A percentile compares a stretch with the other conserved stretches of the same genome.
Evolutionary conservation across 257 asterid species (phyloP).

Genomic region (Vinca minor): DNA sequence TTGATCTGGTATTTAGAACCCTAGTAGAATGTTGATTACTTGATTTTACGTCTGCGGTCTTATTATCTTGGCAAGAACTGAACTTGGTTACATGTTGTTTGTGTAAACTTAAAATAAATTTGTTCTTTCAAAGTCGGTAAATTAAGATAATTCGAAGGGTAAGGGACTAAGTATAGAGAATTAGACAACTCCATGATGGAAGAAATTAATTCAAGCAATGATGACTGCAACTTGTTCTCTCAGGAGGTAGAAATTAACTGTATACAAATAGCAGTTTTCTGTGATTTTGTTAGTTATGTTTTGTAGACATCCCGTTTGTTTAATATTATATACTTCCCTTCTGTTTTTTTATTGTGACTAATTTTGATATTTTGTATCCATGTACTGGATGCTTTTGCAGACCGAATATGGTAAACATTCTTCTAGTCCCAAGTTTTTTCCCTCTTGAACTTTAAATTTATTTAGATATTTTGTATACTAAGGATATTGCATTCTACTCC

Average conservation of each 20-base stretch:
- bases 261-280: background rate
- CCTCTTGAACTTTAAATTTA: slow-evolving; percentile 9
- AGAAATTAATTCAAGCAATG: background rate
- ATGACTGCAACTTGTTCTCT: background rate
- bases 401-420: slow-evolving; percentile 69
- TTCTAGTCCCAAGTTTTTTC: background rate
- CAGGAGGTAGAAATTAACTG: background rate
- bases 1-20: background rate
- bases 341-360: slow-evolving; percentile 16
- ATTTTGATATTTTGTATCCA: slow-evolving; percentile 24
- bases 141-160: background rate
- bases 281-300: background rate
- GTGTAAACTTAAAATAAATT: too few relatives aligned
- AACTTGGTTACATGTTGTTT: too few relatives aligned
- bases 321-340: slow-evolving; percentile 3
- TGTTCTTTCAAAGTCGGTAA: background rate
- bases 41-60: background rate
- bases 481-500: slow-evolving; percentile 3
- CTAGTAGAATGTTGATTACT: background rate
- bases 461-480: slow-evolving; percentile 11
- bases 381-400: slow-evolving; percentile 43
- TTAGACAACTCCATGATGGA: background rate
- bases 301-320: too few relatives aligned
- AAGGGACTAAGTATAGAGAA: background rate
- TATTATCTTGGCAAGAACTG: background rate